phyloP scores from a whole-genome alignment of 768 basidiomycete species.

The Boletus rex-veris region DNA sequence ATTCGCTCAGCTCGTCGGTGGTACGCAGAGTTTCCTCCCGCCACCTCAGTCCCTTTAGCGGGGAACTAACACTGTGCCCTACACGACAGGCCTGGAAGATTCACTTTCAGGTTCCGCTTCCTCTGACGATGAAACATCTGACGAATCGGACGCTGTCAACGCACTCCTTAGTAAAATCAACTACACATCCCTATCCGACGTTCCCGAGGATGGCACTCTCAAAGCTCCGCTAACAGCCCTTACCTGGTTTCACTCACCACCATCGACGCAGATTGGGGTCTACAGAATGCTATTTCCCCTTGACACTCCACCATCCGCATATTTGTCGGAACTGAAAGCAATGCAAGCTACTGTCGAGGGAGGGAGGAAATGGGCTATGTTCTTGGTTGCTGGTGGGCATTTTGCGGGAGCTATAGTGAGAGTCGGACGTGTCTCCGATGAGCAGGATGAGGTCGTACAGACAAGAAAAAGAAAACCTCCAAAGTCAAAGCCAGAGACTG shows the following conservation, averaged over 20 bases:
- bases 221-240: slow-evolving; percentile 61
- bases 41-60: background rate
- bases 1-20: slow-evolving; percentile 78
- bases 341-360: slow-evolving; percentile 55
- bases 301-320: slow-evolving; percentile 36
- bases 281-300: slow-evolving; percentile 74
- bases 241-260: slow-evolving; percentile 87
- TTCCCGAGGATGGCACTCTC: slow-evolving; percentile 39
- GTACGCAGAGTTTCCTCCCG: slow-evolving; percentile 39
- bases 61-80: background rate
- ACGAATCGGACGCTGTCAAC: slow-evolving; percentile 64
- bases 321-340: slow-evolving; percentile 58
- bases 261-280: slow-evolving; percentile 84
- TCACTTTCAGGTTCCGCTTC: slow-evolving; percentile 92
- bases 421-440: slow-evolving; percentile 54
- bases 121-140: slow-evolving; percentile 50
- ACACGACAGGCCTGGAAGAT: slow-evolving; percentile 61
- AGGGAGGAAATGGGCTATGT: slow-evolving; percentile 85
- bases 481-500: slow-evolving; percentile 70
- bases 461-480: slow-evolving; percentile 54
- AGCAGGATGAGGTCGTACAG: slow-evolving; percentile 36
- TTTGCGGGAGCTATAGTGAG: slow-evolving; percentile 90
- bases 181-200: slow-evolving; percentile 42
- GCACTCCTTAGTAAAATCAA: slow-evolving; percentile 63
- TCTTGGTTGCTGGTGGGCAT: slow-evolving; percentile 97